Conservation (phyloP, 2,329 filamentous ascomycete genomes). For the Tolypocladium album region DNA sequence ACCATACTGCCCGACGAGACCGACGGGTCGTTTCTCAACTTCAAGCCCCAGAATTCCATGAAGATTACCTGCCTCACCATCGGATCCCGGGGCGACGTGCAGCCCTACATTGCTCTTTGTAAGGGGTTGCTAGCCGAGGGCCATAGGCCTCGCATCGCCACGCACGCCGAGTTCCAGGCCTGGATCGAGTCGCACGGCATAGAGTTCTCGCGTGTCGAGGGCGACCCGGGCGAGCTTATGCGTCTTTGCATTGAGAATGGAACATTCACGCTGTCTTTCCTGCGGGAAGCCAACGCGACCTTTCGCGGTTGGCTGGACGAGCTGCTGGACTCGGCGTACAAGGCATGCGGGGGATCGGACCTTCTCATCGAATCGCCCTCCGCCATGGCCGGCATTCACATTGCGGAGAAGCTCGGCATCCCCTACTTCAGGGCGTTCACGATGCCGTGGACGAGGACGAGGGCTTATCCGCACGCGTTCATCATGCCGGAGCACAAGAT, state of each 20-base stretch:
- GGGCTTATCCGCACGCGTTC: conserved; percentile 94
- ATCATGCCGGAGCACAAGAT: conserved; percentile 87
- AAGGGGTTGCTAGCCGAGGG: conserved; percentile 83
- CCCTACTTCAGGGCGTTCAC: conserved; percentile 97
- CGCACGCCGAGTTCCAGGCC: conserved; percentile 76
- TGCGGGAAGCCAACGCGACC: conserved; percentile 74
- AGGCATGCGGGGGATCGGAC: conserved; percentile 76
- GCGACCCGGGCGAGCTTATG: conserved; percentile 92
- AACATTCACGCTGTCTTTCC: conserved; percentile 88
- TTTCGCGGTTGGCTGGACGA: conserved; percentile 95
- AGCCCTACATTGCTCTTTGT: conserved; percentile 94
- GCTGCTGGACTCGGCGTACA: conserved; percentile 70
- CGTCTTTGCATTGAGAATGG: conserved; percentile 91
- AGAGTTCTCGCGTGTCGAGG: conserved; percentile 78
- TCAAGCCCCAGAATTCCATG: conserved; percentile 73
- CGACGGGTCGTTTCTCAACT: conserved; percentile 77
- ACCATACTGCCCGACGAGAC: conserved; percentile 85
- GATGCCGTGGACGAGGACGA: conserved; percentile 96
- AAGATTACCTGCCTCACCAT: conserved; percentile 91
- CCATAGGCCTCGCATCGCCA: conserved; percentile 78
- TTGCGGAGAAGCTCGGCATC: conserved; percentile 83
- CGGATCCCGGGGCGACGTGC: conserved; percentile 88
- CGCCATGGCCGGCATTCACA: conserved; percentile 95
- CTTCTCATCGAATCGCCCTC: conserved; percentile 91
- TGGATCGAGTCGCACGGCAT: conserved; percentile 94